These are phyloP conservation scores for Tanacetum coccineum DNA, from an alignment of 129 eudicot genomes.

Conservation along the genomic window DNA sequence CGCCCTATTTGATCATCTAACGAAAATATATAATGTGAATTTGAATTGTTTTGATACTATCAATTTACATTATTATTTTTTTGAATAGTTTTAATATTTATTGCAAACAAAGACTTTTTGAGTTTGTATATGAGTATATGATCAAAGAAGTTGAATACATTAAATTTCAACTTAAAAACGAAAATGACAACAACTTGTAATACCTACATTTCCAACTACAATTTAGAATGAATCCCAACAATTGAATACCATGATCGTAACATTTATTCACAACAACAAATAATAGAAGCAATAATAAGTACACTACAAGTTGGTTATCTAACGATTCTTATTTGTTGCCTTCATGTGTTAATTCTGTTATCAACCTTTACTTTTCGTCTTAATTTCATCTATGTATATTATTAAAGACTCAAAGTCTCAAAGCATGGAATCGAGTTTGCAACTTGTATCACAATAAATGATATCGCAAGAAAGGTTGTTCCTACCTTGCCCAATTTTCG, in stretches of 20 bases:
- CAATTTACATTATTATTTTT: too few relatives aligned
- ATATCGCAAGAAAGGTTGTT: conserved; percentile 23
- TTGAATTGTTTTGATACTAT: too few relatives aligned
- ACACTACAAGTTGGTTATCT: not conserved
- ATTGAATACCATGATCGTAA: not conserved
- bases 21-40: too few relatives aligned
- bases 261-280: not conserved
- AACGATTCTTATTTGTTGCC: not conserved
- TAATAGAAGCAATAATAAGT: not conserved
- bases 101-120: not conserved
- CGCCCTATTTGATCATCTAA: too few relatives aligned
- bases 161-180: not conserved
- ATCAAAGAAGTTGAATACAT: not conserved
- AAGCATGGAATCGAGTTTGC: not conserved
- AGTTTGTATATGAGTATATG: not conserved
- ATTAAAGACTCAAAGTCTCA: not conserved
- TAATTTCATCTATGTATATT: conserved; percentile 11
- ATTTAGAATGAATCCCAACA: not conserved
- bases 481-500: conserved; percentile 19
- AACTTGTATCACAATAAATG: conserved; percentile 19
- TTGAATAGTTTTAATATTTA: not conserved
- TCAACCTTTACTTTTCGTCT: not conserved
- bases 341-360: not conserved
- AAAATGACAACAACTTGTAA: not conserved
- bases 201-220: not conserved